Conservation (phyloP, 305 asterid species). For the Solanum hybrid region DNA sequence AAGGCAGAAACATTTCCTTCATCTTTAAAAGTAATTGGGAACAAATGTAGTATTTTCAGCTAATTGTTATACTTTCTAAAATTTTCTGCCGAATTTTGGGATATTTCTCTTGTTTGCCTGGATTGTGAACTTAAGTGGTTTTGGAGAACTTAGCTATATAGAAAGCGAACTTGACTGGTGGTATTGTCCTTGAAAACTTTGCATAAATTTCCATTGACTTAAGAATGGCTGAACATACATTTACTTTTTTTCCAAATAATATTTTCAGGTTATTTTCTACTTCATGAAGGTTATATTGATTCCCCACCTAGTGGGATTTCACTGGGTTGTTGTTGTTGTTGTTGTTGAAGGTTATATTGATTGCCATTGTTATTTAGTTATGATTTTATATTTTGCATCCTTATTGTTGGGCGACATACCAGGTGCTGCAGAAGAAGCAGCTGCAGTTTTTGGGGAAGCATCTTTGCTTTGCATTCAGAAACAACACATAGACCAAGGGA, state of each 20-base stretch:
- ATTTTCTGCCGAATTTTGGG: background rate
- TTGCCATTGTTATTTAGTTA: slow-evolving; percentile 8
- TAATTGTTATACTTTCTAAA: background rate
- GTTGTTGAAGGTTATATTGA: background rate
- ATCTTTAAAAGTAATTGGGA: background rate
- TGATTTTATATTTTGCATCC: slow-evolving; percentile 7
- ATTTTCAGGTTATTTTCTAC: background rate
- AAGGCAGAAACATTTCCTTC: background rate
- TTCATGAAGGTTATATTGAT: background rate
- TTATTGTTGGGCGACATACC: slow-evolving; percentile 17
- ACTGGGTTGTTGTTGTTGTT: too few relatives aligned
- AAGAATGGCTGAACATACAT: background rate
- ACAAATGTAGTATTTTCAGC: background rate
- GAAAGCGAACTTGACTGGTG: background rate
- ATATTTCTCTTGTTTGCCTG: background rate
- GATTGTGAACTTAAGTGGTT: background rate
- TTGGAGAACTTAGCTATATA: background rate
- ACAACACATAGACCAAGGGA: slow-evolving; percentile 47
- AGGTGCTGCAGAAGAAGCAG: slow-evolving; percentile 96
- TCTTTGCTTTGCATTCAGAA: slow-evolving; percentile 67
- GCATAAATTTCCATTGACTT: background rate
- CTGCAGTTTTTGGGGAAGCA: slow-evolving; percentile 68
- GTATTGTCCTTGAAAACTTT: background rate
- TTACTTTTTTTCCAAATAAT: background rate
- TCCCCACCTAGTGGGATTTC: too few relatives aligned